Evolutionary conservation across 1,284 basidiomycete species (phyloP).

Genomic region (Gomphus bonarii): DNA sequence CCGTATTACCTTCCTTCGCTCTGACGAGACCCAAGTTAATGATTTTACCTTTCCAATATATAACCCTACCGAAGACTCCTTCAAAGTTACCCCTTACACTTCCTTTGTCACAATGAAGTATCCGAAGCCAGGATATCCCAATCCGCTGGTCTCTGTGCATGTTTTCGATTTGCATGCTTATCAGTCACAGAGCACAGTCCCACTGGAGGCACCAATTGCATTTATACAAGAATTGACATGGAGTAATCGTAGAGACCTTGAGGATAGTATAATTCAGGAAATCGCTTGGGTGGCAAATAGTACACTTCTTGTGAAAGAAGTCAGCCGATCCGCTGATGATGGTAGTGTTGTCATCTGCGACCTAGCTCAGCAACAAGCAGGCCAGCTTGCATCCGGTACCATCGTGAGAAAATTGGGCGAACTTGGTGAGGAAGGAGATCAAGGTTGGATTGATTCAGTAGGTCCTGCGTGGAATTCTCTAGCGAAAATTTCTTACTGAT

Average conservation of each 20-base stretch:
- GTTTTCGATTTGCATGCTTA: constrained; percentile 64
- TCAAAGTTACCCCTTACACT: constrained; percentile 73
- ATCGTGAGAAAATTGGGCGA: constrained; percentile 71
- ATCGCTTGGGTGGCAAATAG: constrained; percentile 78
- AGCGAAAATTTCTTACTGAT: background rate
- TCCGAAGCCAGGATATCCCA: constrained; percentile 85
- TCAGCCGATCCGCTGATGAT: constrained; percentile 71
- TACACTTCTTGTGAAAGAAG: constrained; percentile 78
- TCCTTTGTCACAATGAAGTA: constrained; percentile 75
- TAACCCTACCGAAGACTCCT: constrained; percentile 66
- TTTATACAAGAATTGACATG: constrained; percentile 56
- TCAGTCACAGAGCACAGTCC: constrained; percentile 23
- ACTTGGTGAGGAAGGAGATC: constrained; percentile 76
- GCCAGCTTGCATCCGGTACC: constrained; percentile 30
- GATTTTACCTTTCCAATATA: constrained; percentile 86
- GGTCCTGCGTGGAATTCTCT: constrained; percentile 18
- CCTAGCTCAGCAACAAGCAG: constrained; percentile 25
- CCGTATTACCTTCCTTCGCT: constrained; percentile 75
- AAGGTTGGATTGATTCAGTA: constrained; percentile 86
- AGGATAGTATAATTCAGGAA: constrained; percentile 71
- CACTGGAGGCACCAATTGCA: constrained; percentile 27
- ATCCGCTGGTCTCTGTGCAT: constrained; percentile 79
- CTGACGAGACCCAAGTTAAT: constrained; percentile 84
- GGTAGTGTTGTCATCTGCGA: constrained; percentile 76
- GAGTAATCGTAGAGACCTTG: constrained; percentile 42